Percentiles rank a stretch among this genome's conserved stretches.
phyloP scores from a whole-genome alignment of 176 grass and related monocot species.

The Cenchrus purpureus region DNA sequence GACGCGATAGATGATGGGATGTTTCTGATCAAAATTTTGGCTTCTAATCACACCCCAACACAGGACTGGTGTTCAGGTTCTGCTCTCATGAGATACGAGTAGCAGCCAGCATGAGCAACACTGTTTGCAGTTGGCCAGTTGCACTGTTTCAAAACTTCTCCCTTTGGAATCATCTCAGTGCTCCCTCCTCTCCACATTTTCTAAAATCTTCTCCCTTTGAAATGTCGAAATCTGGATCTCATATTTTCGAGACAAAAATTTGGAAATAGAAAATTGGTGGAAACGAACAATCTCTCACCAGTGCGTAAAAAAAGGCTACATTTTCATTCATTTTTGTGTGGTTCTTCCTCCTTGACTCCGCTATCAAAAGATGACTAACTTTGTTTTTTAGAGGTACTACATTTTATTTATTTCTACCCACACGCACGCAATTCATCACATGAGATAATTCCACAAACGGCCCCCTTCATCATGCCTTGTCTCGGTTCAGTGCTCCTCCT shows the following conservation, averaged over 20 bases:
- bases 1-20: background rate
- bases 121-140: background rate
- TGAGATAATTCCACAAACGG: constrained; percentile 22
- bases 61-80: background rate
- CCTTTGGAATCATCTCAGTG: background rate
- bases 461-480: background rate
- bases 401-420: constrained; percentile 1
- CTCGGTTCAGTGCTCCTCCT: constrained; percentile 38
- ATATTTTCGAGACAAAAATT: background rate
- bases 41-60: background rate
- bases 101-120: background rate
- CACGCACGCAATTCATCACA: constrained; percentile 33
- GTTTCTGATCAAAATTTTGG: too few relatives aligned
- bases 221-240: background rate
- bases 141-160: too few relatives aligned
- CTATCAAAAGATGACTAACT: background rate
- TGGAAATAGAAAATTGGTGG: background rate
- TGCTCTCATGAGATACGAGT: background rate
- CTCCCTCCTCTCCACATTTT: background rate
- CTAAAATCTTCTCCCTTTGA: background rate
- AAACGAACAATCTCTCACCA: background rate
- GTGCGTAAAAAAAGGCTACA: background rate
- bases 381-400: constrained; percentile 12
- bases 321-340: background rate
- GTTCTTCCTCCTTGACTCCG: background rate